These are phyloP conservation scores for Xylaria polymorpha DNA, from an alignment of 2,329 filamentous ascomycete genomes.

Conservation along the genomic window DNA sequence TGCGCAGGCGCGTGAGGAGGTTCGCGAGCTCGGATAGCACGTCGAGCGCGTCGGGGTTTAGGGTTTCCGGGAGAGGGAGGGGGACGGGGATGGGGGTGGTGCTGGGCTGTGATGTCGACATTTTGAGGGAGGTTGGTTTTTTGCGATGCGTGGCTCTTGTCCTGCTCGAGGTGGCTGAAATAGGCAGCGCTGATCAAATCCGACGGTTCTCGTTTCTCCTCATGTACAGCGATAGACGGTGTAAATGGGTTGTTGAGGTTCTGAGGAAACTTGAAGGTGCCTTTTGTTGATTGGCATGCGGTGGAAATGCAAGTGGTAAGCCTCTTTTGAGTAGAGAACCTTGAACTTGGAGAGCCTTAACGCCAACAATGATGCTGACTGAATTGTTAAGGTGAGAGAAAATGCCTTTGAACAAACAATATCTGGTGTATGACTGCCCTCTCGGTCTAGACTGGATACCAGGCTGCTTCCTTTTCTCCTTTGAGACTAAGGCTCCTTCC, in stretches of 20 bases:
- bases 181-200: not conserved
- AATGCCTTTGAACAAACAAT: not conserved
- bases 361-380: not conserved
- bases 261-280: not conserved
- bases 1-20: slow-evolving; percentile 78
- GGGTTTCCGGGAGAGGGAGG: slow-evolving; percentile 68
- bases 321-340: not conserved
- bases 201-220: not conserved
- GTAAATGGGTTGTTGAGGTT: not conserved
- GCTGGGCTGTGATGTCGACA: slow-evolving; percentile 45
- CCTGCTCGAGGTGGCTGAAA: not conserved
- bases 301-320: not conserved
- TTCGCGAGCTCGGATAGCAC: slow-evolving; percentile 83
- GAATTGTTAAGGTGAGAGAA: too few species aligned
- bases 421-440: too few species aligned
- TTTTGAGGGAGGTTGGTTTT: slow-evolving; percentile 16
- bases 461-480: not conserved
- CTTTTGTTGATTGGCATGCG: not conserved
- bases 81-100: slow-evolving; percentile 58
- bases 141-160: not conserved
- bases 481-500: not conserved
- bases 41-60: slow-evolving; percentile 86
- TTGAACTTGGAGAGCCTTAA: not conserved
- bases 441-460: too few species aligned
- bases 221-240: not conserved